A percentile compares a stretch with the other conserved stretches of the same genome.
Evolutionary conservation across 108 stramenopile species (phyloP).

Genomic region (Skeletonema marinoi): DNA sequence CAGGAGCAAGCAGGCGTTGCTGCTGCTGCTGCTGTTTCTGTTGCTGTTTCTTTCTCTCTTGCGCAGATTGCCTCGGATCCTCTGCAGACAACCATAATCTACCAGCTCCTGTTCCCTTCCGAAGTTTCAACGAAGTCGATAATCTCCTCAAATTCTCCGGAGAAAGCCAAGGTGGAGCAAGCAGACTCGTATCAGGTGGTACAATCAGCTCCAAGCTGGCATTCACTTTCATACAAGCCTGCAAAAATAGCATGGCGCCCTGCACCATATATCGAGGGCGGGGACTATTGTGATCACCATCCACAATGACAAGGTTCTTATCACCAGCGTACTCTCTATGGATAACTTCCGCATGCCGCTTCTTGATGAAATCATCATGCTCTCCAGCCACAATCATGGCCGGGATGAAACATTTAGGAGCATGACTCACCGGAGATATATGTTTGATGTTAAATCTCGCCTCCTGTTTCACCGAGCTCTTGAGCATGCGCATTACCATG

Average conservation of each 20-base stretch:
- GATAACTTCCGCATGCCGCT: conserved; percentile 47
- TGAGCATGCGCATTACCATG: conserved; percentile 59
- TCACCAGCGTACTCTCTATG: conserved; percentile 74
- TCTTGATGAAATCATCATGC: conserved; percentile 71
- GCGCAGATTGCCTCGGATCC: not conserved
- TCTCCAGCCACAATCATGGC: conserved; percentile 73
- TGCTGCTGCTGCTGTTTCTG: not conserved
- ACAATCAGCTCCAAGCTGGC: conserved; percentile 39
- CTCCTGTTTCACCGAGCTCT: conserved; percentile 50
- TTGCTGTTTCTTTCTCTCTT: not conserved
- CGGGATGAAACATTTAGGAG: conserved; percentile 65
- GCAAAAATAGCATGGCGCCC: conserved; percentile 38
- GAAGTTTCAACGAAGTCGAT: not conserved
- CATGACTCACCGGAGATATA: conserved; percentile 62
- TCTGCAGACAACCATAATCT: not conserved
- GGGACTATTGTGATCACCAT: conserved; percentile 82
- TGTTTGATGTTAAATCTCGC: conserved; percentile 66
- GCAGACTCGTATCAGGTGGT: conserved; percentile 31
- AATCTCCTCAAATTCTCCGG: not conserved
- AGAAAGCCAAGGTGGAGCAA: conserved; percentile 36
- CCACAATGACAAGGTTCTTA: conserved; percentile 75
- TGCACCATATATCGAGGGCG: conserved; percentile 55
- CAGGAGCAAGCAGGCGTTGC: not conserved
- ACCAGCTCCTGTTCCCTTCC: not conserved
- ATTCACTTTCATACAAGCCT: conserved; percentile 45